Evolutionary conservation across 805 yeast genomes (phyloP).

Genomic region (Torulaspora maleeae): DNA sequence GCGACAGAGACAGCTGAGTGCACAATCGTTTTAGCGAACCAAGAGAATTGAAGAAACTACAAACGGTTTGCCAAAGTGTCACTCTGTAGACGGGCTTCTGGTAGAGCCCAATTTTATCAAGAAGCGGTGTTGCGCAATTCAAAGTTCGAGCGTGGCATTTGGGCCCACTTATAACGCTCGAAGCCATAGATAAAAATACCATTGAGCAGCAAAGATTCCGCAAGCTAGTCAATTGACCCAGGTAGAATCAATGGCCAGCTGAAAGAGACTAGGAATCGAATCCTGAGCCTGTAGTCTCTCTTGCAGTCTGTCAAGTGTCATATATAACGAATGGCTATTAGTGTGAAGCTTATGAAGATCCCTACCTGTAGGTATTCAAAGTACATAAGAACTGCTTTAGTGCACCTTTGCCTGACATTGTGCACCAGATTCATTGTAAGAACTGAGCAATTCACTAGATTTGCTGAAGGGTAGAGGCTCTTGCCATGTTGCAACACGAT

Average conservation of each 20-base stretch:
- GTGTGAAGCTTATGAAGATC: neutral
- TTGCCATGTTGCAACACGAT: conserved; percentile 3
- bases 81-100: neutral
- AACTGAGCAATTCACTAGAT: neutral
- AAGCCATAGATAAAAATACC: too few species aligned
- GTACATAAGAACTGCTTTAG: too few species aligned
- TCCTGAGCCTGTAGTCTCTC: too few species aligned
- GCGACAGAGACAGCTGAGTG: neutral
- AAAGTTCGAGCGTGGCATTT: too few species aligned
- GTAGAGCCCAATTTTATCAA: neutral
- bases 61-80: neutral
- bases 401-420: too few species aligned
- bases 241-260: too few species aligned
- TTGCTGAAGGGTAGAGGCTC: neutral
- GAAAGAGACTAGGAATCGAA: neutral
- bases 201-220: too few species aligned
- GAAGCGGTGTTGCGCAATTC: too few species aligned
- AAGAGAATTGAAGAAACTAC: neutral
- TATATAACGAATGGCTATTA: neutral
- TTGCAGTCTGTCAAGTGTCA: neutral
- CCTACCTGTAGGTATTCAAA: too few species aligned
- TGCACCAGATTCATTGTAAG: neutral
- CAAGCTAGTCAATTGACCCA: neutral
- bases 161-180: too few species aligned
- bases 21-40: neutral